Evolutionary conservation across 108 stramenopile genomes (phyloP).

Genomic region (Nannochloropsis oceanica): DNA sequence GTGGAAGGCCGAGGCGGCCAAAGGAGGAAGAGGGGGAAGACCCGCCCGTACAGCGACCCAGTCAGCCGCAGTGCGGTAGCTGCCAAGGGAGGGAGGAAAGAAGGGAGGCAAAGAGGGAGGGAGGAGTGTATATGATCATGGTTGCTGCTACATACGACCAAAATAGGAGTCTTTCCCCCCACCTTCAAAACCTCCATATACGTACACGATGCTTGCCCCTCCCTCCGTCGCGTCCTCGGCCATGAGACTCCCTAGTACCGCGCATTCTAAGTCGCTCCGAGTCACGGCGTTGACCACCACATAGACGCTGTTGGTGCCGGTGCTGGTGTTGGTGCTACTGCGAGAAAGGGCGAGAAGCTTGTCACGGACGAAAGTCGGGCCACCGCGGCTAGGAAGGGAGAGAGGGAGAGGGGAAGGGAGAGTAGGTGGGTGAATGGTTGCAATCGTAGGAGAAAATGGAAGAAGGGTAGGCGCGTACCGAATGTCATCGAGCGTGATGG

Average conservation of each 20-base stretch:
- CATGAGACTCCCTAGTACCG: not conserved
- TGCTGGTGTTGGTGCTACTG: not conserved
- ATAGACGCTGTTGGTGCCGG: not conserved
- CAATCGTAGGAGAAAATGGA: not conserved
- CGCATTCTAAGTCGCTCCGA: not conserved
- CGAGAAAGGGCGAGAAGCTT: not conserved
- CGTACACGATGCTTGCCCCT: not conserved
- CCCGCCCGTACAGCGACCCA: conserved; percentile 18
- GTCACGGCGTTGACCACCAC: not conserved
- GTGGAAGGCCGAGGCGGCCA: not conserved
- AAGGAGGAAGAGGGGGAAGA: conserved; percentile 26
- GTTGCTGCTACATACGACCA: not conserved
- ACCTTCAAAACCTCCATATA: not conserved
- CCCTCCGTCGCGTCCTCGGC: conserved; percentile 16
- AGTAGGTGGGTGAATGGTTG: not conserved
- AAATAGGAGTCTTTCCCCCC: not conserved
- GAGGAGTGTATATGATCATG: not conserved
- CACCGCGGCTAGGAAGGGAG: not conserved
- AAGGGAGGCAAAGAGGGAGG: not conserved
- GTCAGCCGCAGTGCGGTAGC: conserved; percentile 14
- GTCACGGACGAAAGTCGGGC: not conserved
- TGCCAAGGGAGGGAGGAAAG: not conserved
- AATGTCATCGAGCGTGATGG: not conserved
- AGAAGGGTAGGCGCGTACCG: not conserved
- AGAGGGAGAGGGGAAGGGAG: not conserved